Evolutionary conservation across 208 protist genomes (phyloP), one percentile per base, ranked within the genome.

Genomic region (Leishmania major): DNA sequence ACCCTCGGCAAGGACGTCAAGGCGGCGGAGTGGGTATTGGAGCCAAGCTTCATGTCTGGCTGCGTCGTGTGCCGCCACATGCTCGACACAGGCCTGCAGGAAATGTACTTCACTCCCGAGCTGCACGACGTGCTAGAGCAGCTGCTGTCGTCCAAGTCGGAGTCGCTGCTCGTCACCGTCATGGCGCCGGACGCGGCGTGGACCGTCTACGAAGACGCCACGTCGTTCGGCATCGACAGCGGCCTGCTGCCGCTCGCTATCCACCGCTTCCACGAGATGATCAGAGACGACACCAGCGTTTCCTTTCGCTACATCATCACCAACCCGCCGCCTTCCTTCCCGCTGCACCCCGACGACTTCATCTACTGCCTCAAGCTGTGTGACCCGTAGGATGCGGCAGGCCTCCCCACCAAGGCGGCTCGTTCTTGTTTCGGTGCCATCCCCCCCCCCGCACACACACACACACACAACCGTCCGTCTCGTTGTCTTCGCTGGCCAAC

Each of bases 261-360:
- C 70, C 83, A 89, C 67, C 81, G 86, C 40, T 79, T 80, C 43
- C 80, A 87, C 59, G 79, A 81, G 75, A 78, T 82, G 57, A 25
- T 62, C 74, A 57, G 67, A 40, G 77, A 69, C 31, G 71, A 71
- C n/a, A 75, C 64, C 71, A 81, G 47, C 60, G 51, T 79, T 2
- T 79, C 80, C n/a, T 86, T 87, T 43, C 86, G 86, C 75, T 89
- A 85, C 74, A 87, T 89, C 57, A 82, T 89, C 64, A 89, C 86
- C 8, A 89, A 89, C 77, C 86, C 86, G 22, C 86, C 86, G 47
- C 76, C 83, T 35, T 51, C 76, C 28, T 89, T 89, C 67, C 79
- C 83, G 55, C 59, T 87, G 45, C 66, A 76, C 76, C 28, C 15
- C 25, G 83, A 81, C 40, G 86, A 89, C 77, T 71, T 89, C 49